Percentiles rank a stretch among this genome's conserved stretches.
Conservation (phyloP, 192 early-diverging fungal genomes). For the Linnemannia exigua region DNA sequence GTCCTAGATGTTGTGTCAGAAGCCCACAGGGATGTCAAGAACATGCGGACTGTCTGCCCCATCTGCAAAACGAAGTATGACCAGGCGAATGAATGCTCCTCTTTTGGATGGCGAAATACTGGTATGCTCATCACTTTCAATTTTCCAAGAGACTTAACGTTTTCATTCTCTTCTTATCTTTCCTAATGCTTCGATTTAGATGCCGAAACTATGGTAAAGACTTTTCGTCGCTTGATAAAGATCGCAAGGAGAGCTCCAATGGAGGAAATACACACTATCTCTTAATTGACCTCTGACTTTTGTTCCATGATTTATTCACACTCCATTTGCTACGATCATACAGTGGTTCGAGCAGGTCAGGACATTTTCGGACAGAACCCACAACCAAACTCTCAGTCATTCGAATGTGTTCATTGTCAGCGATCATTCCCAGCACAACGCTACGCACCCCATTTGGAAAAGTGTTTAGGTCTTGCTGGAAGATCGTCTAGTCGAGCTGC, state of each 20-base stretch:
- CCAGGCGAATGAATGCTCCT: neutral
- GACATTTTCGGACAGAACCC: slow-evolving; percentile 79
- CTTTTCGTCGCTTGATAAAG: neutral
- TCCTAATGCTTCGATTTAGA: slow-evolving; percentile 6
- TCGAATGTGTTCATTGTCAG: slow-evolving; percentile 87
- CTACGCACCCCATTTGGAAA: slow-evolving; percentile 94
- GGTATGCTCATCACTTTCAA: neutral
- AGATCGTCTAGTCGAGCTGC: slow-evolving; percentile 71
- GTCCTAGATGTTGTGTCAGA: slow-evolving; percentile 81
- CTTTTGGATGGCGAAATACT: neutral
- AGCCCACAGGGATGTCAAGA: slow-evolving; percentile 76
- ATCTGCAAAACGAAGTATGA: slow-evolving; percentile 83
- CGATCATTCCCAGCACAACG: slow-evolving; percentile 82
- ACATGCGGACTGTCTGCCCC: slow-evolving; percentile 71
- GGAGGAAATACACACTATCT: neutral
- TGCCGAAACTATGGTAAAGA: slow-evolving; percentile 55
- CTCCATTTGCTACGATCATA: slow-evolving; percentile 1
- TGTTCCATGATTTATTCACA: neutral
- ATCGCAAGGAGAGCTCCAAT: neutral
- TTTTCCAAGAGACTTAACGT: slow-evolving; percentile 1
- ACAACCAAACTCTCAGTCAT: slow-evolving; percentile 70
- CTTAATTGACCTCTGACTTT: neutral
- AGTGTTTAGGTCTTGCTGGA: slow-evolving; percentile 89
- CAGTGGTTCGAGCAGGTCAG: slow-evolving; percentile 61
- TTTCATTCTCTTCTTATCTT: neutral